These are phyloP conservation scores for Allium cepa DNA, from an alignment of 106 monocot species.

Conservation along the genomic window DNA sequence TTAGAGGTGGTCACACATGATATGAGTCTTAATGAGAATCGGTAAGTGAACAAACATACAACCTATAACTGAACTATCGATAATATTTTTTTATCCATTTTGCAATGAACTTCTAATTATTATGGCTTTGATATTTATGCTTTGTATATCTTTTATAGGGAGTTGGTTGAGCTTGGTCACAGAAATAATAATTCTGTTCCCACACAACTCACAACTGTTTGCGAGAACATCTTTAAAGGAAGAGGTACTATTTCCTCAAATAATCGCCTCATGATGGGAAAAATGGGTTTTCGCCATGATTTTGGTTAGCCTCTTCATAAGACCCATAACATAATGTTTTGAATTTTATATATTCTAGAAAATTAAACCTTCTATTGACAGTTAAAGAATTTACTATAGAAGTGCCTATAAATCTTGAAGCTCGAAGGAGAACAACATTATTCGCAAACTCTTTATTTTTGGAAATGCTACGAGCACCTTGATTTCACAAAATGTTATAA, in stretches of 20 bases:
- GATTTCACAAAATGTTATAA: slow-evolving; percentile 93
- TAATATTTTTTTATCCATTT: background rate
- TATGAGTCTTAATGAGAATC: slow-evolving; percentile 95
- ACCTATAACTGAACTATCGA: background rate
- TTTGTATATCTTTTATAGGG: slow-evolving; percentile 29
- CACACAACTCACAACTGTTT: slow-evolving; percentile 92
- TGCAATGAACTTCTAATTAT: background rate
- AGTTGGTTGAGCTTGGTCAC: slow-evolving; percentile 94
- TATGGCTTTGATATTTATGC: background rate
- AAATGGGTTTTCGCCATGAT: slow-evolving; percentile 50
- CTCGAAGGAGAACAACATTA: slow-evolving; percentile 86
- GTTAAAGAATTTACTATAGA: slow-evolving; percentile 96
- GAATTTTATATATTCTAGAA: slow-evolving; percentile 20
- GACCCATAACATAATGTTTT: background rate
- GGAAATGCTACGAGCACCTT: slow-evolving; percentile 93
- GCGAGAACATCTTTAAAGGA: slow-evolving; percentile 84
- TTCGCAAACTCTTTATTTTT: slow-evolving; percentile 98
- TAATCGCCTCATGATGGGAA: slow-evolving; percentile 90
- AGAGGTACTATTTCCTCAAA: slow-evolving; percentile 72
- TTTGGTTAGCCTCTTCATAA: background rate
- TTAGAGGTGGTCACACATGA: slow-evolving; percentile 97
- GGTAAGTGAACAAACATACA: slow-evolving; percentile 28
- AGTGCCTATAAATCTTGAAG: slow-evolving; percentile 95
- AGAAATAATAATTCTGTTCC: slow-evolving; percentile 80
- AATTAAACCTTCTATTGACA: slow-evolving; percentile 89